phyloP scores from a whole-genome alignment of 1,284 basidiomycete genomes.

The Marasmius oreades region DNA sequence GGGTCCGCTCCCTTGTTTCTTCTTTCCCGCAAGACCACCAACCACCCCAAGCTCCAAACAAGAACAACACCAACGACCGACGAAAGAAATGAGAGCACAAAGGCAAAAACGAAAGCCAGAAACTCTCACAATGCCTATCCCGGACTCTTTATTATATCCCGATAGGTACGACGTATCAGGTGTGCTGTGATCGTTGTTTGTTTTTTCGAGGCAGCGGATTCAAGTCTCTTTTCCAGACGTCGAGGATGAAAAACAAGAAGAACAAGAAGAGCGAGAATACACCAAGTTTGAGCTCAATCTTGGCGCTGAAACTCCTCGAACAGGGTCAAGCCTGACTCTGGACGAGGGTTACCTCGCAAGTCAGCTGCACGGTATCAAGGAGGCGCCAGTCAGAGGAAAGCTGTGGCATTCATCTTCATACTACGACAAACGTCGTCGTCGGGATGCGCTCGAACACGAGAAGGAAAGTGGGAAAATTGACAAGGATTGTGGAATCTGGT shows the following conservation, averaged over 20 bases:
- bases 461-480: neutral
- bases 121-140: too few relatives aligned
- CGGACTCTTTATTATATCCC: too few relatives aligned
- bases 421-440: neutral
- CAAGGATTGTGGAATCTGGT: constrained; percentile 2
- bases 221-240: neutral
- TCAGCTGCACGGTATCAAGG: neutral
- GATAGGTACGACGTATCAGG: too few relatives aligned
- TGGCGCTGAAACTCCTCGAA: neutral
- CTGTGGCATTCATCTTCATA: neutral
- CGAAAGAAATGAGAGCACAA: too few relatives aligned
- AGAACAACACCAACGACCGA: too few relatives aligned
- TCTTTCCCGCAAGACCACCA: too few relatives aligned
- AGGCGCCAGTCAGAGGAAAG: neutral
- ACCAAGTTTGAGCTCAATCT: neutral
- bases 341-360: neutral
- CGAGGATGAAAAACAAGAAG: neutral
- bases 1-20: too few relatives aligned
- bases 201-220: too few relatives aligned
- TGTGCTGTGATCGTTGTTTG: too few relatives aligned
- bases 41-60: too few relatives aligned
- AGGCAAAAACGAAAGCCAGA: too few relatives aligned
- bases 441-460: neutral
- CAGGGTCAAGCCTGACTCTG: neutral
- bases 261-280: neutral